These are phyloP conservation scores for Albatrellus ellisii DNA, from an alignment of 768 basidiomycete species.

Conservation along the genomic window DNA sequence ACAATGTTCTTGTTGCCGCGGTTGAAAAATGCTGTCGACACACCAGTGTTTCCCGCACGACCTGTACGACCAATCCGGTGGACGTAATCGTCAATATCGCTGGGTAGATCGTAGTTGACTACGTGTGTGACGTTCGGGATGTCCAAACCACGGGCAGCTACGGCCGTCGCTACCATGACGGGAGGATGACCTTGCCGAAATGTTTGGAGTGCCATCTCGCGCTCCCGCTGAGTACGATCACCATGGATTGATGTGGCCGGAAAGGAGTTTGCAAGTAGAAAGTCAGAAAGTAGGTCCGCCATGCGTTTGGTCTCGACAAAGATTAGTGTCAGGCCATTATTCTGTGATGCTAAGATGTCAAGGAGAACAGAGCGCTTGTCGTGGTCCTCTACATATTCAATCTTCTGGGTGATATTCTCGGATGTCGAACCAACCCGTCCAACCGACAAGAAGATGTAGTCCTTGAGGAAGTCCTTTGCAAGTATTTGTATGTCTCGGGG, in stretches of 20 bases:
- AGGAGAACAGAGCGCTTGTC: constrained; percentile 97
- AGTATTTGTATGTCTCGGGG: constrained; percentile 97
- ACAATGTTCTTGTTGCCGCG: constrained; percentile 88
- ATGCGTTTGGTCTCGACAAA: constrained; percentile 99
- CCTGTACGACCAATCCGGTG: constrained; percentile 98
- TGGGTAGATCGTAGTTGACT: constrained; percentile 94
- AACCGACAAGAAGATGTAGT: constrained; percentile 97
- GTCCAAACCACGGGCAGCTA: constrained; percentile 97
- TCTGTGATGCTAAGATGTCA: constrained; percentile 80
- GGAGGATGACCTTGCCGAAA: constrained; percentile 95
- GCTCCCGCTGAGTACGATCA: constrained; percentile 94
- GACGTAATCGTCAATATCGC: constrained; percentile 98
- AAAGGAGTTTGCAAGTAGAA: constrained; percentile 70
- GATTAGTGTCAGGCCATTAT: constrained; percentile 75
- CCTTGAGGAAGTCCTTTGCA: constrained; percentile 92
- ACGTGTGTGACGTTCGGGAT: constrained; percentile 99
- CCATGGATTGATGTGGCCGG: constrained; percentile 97
- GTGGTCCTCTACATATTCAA: constrained; percentile 94
- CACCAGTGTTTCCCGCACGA: constrained; percentile 96
- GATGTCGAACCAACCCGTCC: constrained; percentile 97
- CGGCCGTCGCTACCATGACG: constrained; percentile 94
- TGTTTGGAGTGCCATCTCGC: constrained; percentile 88
- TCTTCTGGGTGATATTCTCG: constrained; percentile 98
- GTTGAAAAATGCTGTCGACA: constrained; percentile 93
- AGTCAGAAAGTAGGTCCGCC: constrained; percentile 98